phyloP scores from a whole-genome alignment of 352 stramenopile genomes.

The Globisporangium viniferum region DNA sequence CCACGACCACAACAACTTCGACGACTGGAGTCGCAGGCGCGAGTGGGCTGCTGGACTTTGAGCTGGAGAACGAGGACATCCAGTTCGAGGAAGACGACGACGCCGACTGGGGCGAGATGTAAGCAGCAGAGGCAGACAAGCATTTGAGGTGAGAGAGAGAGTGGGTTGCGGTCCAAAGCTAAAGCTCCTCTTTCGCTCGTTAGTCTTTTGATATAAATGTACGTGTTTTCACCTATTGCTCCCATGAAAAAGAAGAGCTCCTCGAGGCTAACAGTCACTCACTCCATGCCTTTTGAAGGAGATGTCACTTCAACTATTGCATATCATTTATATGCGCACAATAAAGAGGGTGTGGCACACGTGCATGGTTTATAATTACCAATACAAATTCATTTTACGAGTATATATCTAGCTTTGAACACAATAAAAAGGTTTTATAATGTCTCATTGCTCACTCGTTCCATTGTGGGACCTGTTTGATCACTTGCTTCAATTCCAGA shows the following conservation, averaged over 20 bases:
- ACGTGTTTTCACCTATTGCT: not conserved
- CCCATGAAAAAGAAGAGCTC: not conserved
- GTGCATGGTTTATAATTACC: not conserved
- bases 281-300: no score
- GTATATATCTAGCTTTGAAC: not conserved
- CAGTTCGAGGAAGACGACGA: conserved; percentile 82
- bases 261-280: no score
- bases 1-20: conserved; percentile 22
- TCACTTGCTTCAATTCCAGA: conserved; percentile 8
- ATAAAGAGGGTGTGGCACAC: not conserved
- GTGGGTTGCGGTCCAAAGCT: not conserved
- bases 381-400: not conserved
- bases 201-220: conserved; percentile 7
- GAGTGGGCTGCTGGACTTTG: conserved; percentile 66
- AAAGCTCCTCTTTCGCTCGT: not conserved
- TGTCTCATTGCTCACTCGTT: not conserved
- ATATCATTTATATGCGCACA: not conserved
- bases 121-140: conserved; percentile 12
- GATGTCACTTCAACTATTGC: not conserved
- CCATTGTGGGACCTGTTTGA: not conserved
- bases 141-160: not conserved
- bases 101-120: conserved; percentile 84
- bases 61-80: conserved; percentile 69
- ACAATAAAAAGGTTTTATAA: not conserved
- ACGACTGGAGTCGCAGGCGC: not conserved